Base-by-base conservation (phyloP, 2,329 filamentous ascomycete genomes). In the Colletotrichum godetiae region DNA sequence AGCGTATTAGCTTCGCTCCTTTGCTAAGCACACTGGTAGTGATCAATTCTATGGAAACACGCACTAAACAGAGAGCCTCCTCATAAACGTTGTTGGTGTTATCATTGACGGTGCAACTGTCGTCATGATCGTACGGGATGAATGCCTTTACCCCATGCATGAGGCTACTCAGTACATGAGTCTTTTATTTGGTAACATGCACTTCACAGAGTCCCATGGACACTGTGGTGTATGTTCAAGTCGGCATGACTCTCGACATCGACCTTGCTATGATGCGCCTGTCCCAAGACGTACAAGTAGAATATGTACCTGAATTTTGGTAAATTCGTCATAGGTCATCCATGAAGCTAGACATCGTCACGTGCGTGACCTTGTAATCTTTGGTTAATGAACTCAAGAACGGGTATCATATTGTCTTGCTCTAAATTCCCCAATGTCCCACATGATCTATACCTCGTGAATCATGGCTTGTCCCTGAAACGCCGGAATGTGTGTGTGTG, bases 331-430 rank as follows among this genome's bases (percentile, higher is more conserved):
- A 11, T 12, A 10, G 4, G 5, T 22, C 27, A 24, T 11, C 22
- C 3, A 53, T 2, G 52, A 53, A 24, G 52, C n/a, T 24, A 10
- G 5, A 11, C 11, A 5, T 53, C 10, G 12, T 11, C 24, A 29
- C 27, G 22, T 31, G 35, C 29, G 37, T 53, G 12, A 42, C 13
- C 15, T n/a, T 42, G 2, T 10, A 7, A 24, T n/a, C 13, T 37
- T 37, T 53, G 1, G 5, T 29, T 4, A 7, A 55, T 5, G 15
- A 57, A 71, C 8, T 71, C 31, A 56, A 29, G 49, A 66, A 71
- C 49, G 71, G 71, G 71, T 73, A 73, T 73, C 71, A 46, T 66
- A 56, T 71, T 61, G 29, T 57, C 35, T 66, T 62, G 46, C 57
- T 71, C 31, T 63, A 22, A 35, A 62, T 35, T 55, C 49, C 42